These are phyloP conservation scores for Fusarium papillatum DNA, from an alignment of 2,329 filamentous ascomycete species.

Conservation along the genomic window DNA sequence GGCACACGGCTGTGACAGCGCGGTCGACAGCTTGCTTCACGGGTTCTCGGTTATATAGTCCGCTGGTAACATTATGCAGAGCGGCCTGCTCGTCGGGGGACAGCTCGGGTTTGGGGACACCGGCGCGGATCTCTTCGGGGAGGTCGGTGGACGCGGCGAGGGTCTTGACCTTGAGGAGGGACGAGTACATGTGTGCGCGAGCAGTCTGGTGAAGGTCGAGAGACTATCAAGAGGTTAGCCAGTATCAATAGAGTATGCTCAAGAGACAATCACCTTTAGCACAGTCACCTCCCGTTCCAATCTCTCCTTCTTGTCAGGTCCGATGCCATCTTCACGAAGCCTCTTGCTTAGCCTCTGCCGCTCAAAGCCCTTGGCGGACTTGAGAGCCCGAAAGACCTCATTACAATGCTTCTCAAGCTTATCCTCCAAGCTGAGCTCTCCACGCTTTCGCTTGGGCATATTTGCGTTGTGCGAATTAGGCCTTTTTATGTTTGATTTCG, in stretches of 20 bases:
- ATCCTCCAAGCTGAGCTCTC: conserved; percentile 60
- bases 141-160: conserved; percentile 65
- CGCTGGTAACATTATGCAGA: conserved; percentile 72
- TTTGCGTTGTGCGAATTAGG: conserved; percentile 16
- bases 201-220: conserved; percentile 71
- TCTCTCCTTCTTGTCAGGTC: conserved; percentile 65
- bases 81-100: conserved; percentile 64
- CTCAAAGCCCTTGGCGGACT: conserved; percentile 82
- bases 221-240: conserved; percentile 52
- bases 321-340: conserved; percentile 60
- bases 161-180: conserved; percentile 66
- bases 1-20: conserved; percentile 64
- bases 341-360: conserved; percentile 80
- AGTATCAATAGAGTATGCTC: background rate
- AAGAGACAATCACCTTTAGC: conserved; percentile 60
- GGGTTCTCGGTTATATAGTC: conserved; percentile 65
- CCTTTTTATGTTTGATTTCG: conserved; percentile 30
- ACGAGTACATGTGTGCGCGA: conserved; percentile 67
- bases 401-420: conserved; percentile 69
- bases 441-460: conserved; percentile 73
- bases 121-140: conserved; percentile 61
- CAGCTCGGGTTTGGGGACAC: conserved; percentile 63
- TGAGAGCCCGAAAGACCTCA: conserved; percentile 76
- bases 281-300: conserved; percentile 73
- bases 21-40: conserved; percentile 64